Percentiles rank a stretch among this genome's conserved stretches.
Evolutionary conservation across 148 eudicot genomes (phyloP).

Genomic region (Silene conica): DNA sequence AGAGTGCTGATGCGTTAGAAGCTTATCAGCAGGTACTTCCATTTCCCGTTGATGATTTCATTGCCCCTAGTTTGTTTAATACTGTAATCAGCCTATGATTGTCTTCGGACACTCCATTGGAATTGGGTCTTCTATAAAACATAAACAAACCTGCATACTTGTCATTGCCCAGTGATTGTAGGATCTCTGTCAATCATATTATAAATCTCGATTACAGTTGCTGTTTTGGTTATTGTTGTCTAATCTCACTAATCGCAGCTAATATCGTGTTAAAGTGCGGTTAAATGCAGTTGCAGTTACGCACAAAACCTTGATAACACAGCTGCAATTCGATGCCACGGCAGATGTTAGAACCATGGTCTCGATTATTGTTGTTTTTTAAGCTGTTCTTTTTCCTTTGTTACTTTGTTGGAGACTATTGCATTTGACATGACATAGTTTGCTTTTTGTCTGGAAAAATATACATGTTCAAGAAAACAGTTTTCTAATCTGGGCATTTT

Average conservation of each 20-base stretch:
- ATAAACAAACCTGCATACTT: neutral
- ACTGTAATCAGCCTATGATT: neutral
- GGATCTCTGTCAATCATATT: neutral
- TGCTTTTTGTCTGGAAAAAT: too few species aligned
- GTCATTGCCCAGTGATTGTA: neutral
- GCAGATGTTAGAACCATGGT: too few species aligned
- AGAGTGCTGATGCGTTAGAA: slow-evolving; percentile 86
- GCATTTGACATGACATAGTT: too few species aligned
- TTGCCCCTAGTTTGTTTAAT: neutral
- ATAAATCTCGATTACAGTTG: neutral
- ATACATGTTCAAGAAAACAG: too few species aligned
- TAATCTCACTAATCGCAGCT: neutral
- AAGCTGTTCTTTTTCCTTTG: too few species aligned
- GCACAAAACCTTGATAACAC: too few species aligned
- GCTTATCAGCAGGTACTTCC: slow-evolving; percentile 86
- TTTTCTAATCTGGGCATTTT: too few species aligned
- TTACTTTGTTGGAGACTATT: too few species aligned
- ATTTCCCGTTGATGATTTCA: neutral
- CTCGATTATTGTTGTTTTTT: too few species aligned
- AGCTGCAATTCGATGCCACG: too few species aligned
- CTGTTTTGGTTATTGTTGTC: neutral
- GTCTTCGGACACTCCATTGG: neutral
- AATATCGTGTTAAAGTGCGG: neutral
- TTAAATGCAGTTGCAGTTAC: too few species aligned
- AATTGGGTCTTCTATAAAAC: neutral